Evolutionary conservation across 805 yeast genomes (phyloP).

Genomic region (Ogataea allantospora): DNA sequence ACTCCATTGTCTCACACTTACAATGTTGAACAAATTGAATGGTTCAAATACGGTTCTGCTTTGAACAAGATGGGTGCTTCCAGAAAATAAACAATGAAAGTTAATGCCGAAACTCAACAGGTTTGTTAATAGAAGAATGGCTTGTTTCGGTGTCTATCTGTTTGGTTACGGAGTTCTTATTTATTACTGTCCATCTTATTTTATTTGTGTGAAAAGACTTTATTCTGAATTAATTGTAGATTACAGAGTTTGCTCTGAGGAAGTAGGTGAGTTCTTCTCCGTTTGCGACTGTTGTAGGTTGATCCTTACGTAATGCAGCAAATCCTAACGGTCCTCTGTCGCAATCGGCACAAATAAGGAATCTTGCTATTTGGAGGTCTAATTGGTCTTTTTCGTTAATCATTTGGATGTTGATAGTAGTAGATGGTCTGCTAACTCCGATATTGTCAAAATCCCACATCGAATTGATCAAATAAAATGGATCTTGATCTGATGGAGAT

Average conservation of each 20-base stretch:
- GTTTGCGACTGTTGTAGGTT: background rate
- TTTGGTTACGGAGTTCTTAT: slow-evolving; percentile 1
- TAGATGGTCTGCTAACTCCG: slow-evolving; percentile 57
- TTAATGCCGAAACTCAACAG: slow-evolving; percentile 1
- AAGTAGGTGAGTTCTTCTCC: slow-evolving; percentile 12
- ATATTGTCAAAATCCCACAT: slow-evolving; percentile 81
- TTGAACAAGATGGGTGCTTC: slow-evolving; percentile 75
- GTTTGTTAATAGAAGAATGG: slow-evolving; percentile 18
- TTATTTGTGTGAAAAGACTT: slow-evolving; percentile 12
- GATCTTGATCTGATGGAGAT: slow-evolving; percentile 1
- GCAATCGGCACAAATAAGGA: slow-evolving; percentile 71
- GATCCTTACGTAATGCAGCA: slow-evolving; percentile 39
- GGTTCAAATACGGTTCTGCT: slow-evolving; percentile 99
- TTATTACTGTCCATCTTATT: slow-evolving; percentile 10
- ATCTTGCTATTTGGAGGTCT: slow-evolving; percentile 43
- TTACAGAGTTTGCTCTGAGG: slow-evolving; percentile 15
- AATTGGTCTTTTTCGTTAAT: slow-evolving; percentile 15
- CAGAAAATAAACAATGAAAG: slow-evolving; percentile 19
- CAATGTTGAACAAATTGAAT: slow-evolving; percentile 94
- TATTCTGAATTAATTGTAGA: slow-evolving; percentile 13
- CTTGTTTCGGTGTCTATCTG: slow-evolving; percentile 3
- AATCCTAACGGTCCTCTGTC: slow-evolving; percentile 77
- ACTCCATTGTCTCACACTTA: slow-evolving; percentile 93
- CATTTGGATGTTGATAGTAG: slow-evolving; percentile 12
- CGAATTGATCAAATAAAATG: slow-evolving; percentile 46